Evolutionary conservation across 441 rosid genomes (phyloP).

Genomic region (Arabidopsis lyrata): DNA sequence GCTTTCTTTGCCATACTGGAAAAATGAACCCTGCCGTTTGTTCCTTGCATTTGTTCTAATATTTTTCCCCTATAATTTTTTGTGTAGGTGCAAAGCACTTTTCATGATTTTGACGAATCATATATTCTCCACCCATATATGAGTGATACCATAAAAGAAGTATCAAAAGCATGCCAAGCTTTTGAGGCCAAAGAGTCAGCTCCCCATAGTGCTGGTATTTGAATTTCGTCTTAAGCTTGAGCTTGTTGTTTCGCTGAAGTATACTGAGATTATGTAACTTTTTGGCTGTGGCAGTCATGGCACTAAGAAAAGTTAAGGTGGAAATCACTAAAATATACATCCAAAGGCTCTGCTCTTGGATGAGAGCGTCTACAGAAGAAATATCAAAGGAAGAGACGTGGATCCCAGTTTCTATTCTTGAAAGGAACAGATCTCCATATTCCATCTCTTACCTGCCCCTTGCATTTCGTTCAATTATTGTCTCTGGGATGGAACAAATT

Average conservation of each 20-base stretch:
- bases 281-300: constrained; percentile 59
- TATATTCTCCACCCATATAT: constrained; percentile 73
- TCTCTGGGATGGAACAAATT: constrained; percentile 89
- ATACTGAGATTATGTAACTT: constrained; percentile 43
- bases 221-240: constrained; percentile 38
- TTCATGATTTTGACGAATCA: constrained; percentile 82
- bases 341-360: constrained; percentile 92
- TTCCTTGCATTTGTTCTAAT: constrained; percentile 25
- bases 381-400: constrained; percentile 86
- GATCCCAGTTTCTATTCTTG: constrained; percentile 87
- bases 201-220: constrained; percentile 78
- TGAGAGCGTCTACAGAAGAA: constrained; percentile 77
- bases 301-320: constrained; percentile 74
- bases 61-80: constrained; percentile 33
- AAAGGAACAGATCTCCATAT: constrained; percentile 89
- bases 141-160: constrained; percentile 83
- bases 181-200: constrained; percentile 91
- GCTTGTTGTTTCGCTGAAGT: constrained; percentile 33
- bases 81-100: constrained; percentile 77
- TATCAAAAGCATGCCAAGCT: constrained; percentile 89
- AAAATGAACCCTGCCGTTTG: constrained; percentile 4
- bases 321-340: constrained; percentile 87
- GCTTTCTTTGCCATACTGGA: constrained; percentile 13
- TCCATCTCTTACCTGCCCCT: constrained; percentile 88
- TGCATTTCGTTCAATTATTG: constrained; percentile 73